phyloP scores from a whole-genome alignment of 148 eudicot genomes.

The Nepenthes mirabilis region DNA sequence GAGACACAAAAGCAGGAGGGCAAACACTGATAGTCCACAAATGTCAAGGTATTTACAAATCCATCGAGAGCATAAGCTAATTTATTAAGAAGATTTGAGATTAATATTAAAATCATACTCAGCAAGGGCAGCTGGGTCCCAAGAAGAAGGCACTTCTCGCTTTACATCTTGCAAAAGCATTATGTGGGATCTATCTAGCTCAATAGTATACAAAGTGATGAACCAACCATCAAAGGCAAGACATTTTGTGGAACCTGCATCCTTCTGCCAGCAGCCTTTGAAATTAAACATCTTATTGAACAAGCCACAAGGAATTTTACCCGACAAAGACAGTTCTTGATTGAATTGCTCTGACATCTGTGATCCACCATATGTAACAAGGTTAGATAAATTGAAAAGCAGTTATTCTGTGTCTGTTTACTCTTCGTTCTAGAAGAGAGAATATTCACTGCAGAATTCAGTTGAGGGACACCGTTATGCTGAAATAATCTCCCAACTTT shows the following conservation, averaged over 20 bases:
- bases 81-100: background rate
- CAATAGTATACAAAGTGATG: conserved; percentile 68
- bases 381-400: background rate
- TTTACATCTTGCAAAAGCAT: conserved; percentile 61
- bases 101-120: conserved; percentile 32
- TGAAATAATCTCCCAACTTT: no score
- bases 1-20: background rate
- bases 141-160: conserved; percentile 71
- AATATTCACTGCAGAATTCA: no score
- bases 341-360: conserved; percentile 96
- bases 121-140: conserved; percentile 89
- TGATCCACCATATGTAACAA: conserved; percentile 1
- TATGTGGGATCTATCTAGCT: conserved; percentile 55
- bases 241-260: conserved; percentile 60
- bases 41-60: background rate
- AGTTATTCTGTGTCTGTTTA: no score
- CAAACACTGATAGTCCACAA: background rate
- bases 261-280: conserved; percentile 83
- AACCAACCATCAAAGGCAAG: conserved; percentile 94
- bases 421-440: no score
- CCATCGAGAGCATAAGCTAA: background rate
- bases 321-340: conserved; percentile 63
- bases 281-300: conserved; percentile 68
- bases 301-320: conserved; percentile 85
- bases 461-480: no score